Percentiles rank a stretch among this genome's conserved stretches.
Conservation (phyloP, 352 stramenopile species). For the Thraustotheca clavata region DNA sequence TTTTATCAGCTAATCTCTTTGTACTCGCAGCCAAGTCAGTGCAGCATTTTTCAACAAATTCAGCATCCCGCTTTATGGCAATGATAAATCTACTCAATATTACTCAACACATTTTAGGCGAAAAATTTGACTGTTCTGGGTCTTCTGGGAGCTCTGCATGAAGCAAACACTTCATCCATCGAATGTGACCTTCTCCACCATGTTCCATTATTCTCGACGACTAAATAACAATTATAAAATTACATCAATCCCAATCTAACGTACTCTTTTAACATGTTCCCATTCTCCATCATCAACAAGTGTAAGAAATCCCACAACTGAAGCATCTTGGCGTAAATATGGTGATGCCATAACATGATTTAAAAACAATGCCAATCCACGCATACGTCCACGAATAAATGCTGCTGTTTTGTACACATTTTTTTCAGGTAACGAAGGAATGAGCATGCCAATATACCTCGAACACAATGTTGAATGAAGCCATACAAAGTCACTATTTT, state of each 20-base stretch:
- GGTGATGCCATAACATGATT: slow-evolving; percentile 45
- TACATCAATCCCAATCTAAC: neutral
- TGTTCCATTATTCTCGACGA: slow-evolving; percentile 46
- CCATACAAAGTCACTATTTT: slow-evolving; percentile 54
- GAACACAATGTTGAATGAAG: slow-evolving; percentile 47
- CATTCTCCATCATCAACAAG: slow-evolving; percentile 41
- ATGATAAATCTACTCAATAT: slow-evolving; percentile 31
- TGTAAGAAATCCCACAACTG: slow-evolving; percentile 43
- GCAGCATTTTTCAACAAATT: slow-evolving; percentile 43
- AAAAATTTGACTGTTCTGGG: slow-evolving; percentile 31
- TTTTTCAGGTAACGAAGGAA: slow-evolving; percentile 63
- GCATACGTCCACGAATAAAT: slow-evolving; percentile 52
- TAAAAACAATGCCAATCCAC: slow-evolving; percentile 47
- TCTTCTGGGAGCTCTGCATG: slow-evolving; percentile 27
- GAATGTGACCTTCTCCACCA: slow-evolving; percentile 44
- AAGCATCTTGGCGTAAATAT: slow-evolving; percentile 44
- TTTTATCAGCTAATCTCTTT: slow-evolving; percentile 59
- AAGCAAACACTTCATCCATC: slow-evolving; percentile 55
- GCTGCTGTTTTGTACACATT: slow-evolving; percentile 40
- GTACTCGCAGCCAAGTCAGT: slow-evolving; percentile 36
- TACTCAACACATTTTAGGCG: neutral
- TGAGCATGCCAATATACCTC: slow-evolving; percentile 52
- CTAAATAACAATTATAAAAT: neutral
- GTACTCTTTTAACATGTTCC: slow-evolving; percentile 45
- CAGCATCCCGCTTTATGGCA: slow-evolving; percentile 46